Evolutionary conservation across 768 basidiomycete species (phyloP).

Genomic region (Tulasnella sp.): DNA sequence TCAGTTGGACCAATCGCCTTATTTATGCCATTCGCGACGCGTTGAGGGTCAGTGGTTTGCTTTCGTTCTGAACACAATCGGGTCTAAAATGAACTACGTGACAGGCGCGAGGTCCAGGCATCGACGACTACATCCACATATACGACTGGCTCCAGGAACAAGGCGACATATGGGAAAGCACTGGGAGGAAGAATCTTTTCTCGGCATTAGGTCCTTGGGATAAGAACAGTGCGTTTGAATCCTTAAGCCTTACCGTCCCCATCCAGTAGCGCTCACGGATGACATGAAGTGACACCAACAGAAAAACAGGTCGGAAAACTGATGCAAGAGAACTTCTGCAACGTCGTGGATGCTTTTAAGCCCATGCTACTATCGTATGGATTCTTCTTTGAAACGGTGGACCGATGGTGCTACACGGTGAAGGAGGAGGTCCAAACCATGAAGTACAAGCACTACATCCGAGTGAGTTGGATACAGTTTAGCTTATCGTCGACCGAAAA

Average conservation of each 20-base stretch:
- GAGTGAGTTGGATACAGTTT: background rate
- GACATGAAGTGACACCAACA: background rate
- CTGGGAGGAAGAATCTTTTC: background rate
- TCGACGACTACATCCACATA: background rate
- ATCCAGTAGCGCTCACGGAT: background rate
- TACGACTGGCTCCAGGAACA: background rate
- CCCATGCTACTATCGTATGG: slow-evolving; percentile 4
- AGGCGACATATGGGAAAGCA: background rate
- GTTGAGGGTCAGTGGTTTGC: background rate
- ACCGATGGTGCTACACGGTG: background rate
- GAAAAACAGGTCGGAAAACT: background rate
- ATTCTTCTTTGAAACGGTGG: slow-evolving; percentile 5
- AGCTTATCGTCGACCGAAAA: background rate
- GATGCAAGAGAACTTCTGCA: background rate
- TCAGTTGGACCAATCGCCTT: background rate
- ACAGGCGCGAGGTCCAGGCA: background rate
- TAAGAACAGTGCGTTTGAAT: background rate
- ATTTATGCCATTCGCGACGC: background rate
- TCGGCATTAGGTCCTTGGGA: slow-evolving; percentile 6
- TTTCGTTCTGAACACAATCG: background rate
- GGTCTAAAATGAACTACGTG: background rate
- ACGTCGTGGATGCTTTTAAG: background rate
- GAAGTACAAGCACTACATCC: background rate
- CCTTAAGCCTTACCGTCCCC: background rate
- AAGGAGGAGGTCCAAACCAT: background rate